Base-by-base conservation (phyloP, 108 stramenopile genomes). In the Phaeodactylum tricornutum region DNA sequence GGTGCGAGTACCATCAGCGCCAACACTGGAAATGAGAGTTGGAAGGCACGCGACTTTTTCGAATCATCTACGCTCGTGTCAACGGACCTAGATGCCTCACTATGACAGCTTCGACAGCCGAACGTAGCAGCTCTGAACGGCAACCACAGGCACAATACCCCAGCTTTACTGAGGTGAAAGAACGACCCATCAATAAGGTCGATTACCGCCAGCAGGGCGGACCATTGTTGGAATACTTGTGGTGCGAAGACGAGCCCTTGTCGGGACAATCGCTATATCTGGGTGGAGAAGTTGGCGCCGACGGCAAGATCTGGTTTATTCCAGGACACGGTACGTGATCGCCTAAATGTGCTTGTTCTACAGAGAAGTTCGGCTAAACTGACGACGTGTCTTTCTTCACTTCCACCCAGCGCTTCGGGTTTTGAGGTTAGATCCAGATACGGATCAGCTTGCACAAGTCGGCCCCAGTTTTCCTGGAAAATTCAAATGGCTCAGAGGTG, bases 401-500 rank as follows among this genome's bases (percentile, higher is more conserved):
- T n/a, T n/a, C n/a, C n/a, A n/a, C n/a, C n/a, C 34, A 46, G 33
- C 54, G 7, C 31, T 14, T 22, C 48, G 70, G 27, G 91, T 92
- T 4, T 41, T 92, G 23, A 52, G 50, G 14, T 77, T 92, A 39
- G 69, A 86, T 36, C 72, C 81, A 7, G 29, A 29, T 1, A 48
- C 72, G 9, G 70, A 81, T 43, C 57, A 59, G 19, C 51, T 83
- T 16, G 34, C 55, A 21, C 72, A 50, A 16, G 77, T 93, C 44
- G 92, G 92, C n/a, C 81, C 84, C 0, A 37, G 32, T 12, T 67
- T 77, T 50, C 37, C 64, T 22, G 64, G 79, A 3, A 61, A 79
- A 47, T 89, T 74, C 84, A 94, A 94, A 53, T 94, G 88, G 87
- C 55, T 94, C 0, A 55, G 93, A 21, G 84, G 88, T 8, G 72